Conservation (phyloP, 2,329 filamentous ascomycete species). For the Nannizziopsis arthrosporioides region DNA sequence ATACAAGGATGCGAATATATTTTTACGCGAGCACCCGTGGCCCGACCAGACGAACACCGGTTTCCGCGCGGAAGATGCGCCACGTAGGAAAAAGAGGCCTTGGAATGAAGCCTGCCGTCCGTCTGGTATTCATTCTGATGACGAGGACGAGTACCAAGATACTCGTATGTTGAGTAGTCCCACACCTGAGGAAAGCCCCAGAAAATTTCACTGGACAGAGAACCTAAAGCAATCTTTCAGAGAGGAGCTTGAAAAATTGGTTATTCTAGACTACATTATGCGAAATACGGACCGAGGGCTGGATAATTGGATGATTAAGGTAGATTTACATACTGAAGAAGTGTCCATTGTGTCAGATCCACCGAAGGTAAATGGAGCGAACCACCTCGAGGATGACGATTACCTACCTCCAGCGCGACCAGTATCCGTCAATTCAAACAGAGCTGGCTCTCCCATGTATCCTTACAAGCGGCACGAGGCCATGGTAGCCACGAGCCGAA, state of each 20-base stretch:
- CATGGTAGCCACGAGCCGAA: constrained; percentile 62
- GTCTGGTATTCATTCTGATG: constrained; percentile 45
- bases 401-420: constrained; percentile 47
- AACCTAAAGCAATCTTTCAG: constrained; percentile 79
- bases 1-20: constrained; percentile 93
- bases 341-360: constrained; percentile 82
- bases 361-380: constrained; percentile 48
- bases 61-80: constrained; percentile 56
- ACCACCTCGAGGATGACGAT: constrained; percentile 38
- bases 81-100: constrained; percentile 54
- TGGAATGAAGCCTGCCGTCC: constrained; percentile 81
- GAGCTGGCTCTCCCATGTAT: constrained; percentile 22
- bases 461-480: constrained; percentile 70
- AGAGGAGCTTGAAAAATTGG: constrained; percentile 90
- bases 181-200: constrained; percentile 36
- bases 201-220: constrained; percentile 73
- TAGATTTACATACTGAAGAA: constrained; percentile 71
- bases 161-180: constrained; percentile 30
- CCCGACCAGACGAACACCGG: constrained; percentile 69
- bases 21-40: constrained; percentile 91
- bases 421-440: constrained; percentile 42
- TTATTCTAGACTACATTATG: constrained; percentile 98
- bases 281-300: constrained; percentile 91
- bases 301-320: constrained; percentile 99
- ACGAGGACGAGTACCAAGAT: constrained; percentile 50